These are phyloP conservation scores for Tricladium varicosporioides DNA, from an alignment of 2,329 filamentous ascomycete species.

Conservation along the genomic window DNA sequence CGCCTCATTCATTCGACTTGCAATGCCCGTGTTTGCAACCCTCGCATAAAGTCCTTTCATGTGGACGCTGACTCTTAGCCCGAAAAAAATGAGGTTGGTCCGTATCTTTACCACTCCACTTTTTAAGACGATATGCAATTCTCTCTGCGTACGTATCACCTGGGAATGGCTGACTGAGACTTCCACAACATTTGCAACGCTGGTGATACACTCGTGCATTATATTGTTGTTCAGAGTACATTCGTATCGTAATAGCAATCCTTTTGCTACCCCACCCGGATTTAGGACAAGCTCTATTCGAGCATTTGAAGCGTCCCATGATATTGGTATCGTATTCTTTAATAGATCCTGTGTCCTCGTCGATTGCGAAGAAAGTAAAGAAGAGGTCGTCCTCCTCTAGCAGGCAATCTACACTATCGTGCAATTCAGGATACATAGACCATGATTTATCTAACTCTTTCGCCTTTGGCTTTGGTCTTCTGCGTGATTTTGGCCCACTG, in stretches of 20 bases:
- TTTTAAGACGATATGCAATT: conserved; percentile 42
- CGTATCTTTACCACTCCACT: conserved; percentile 37
- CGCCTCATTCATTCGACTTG: conserved; percentile 32
- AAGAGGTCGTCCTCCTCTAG: conserved; percentile 32
- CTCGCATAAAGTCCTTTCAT: conserved; percentile 25
- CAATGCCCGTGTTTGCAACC: conserved; percentile 23
- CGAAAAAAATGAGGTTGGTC: conserved; percentile 15
- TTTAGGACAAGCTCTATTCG: conserved; percentile 32
- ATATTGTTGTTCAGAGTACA: conserved; percentile 38
- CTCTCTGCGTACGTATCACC: conserved; percentile 42
- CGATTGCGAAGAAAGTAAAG: conserved; percentile 34
- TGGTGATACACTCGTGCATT: conserved; percentile 46
- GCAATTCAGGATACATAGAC: conserved; percentile 36
- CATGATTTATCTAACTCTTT: conserved; percentile 17
- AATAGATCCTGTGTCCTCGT: conserved; percentile 28
- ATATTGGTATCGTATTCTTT: conserved; percentile 40
- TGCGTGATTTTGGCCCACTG: neutral
- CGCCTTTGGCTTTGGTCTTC: neutral
- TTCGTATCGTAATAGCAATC: conserved; percentile 42
- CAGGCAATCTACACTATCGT: conserved; percentile 33
- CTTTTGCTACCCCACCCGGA: conserved; percentile 40
- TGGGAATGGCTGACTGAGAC: conserved; percentile 35
- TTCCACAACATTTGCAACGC: conserved; percentile 37
- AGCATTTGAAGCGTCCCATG: conserved; percentile 41
- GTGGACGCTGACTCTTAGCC: conserved; percentile 20